Evolutionary conservation across 768 basidiomycete genomes (phyloP), one percentile per base, ranked within the genome.

Genomic region (Podaxis sp.): DNA sequence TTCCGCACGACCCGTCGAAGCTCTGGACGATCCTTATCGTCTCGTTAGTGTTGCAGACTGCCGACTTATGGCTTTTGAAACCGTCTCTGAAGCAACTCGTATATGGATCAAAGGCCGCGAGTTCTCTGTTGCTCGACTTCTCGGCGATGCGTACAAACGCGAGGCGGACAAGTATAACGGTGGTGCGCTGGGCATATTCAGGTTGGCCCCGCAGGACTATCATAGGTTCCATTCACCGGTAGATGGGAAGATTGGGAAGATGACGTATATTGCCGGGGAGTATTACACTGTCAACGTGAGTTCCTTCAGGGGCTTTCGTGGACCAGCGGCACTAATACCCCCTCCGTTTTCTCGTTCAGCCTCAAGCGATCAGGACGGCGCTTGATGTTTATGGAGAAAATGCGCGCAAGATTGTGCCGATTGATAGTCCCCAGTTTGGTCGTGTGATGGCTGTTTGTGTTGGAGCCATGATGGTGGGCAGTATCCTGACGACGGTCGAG

Each of bases 21-120:
- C 76, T 8, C 90, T 87, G 0, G 83, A 89, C 0, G 86, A 99
- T 71, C 88, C 93, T 0, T 83, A 79, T 53, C 86, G 89, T 7
- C 80, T 96, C 12, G 92, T 98, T 61, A 90, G 89, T 62, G 87
- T 86, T n/a, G 97, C 96, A 1, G 96, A 99, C 77, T 98, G 93
- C 71, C 89, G 96, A n/a, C 82, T 97, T 64, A 95, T 98, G 89
- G 86, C 89, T 1, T 99, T 99, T 74, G 88, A 92, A 73, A 89
- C 87, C 0, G 88, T 97, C 7, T 78, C 76, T 53, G 91, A 93
- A 60, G 96, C 96, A 0, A 97, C 95, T 2, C 80, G 82, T 24
- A 77, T 99, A 0, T 99, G 96, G 96, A 96, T 99, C 77, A 98
- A 99, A 71, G 96, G 96, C 2, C 87, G 95, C 48, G 95, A 97